Evolutionary conservation across 345 rosid species (phyloP).

Genomic region (Dimocarpus longan): DNA sequence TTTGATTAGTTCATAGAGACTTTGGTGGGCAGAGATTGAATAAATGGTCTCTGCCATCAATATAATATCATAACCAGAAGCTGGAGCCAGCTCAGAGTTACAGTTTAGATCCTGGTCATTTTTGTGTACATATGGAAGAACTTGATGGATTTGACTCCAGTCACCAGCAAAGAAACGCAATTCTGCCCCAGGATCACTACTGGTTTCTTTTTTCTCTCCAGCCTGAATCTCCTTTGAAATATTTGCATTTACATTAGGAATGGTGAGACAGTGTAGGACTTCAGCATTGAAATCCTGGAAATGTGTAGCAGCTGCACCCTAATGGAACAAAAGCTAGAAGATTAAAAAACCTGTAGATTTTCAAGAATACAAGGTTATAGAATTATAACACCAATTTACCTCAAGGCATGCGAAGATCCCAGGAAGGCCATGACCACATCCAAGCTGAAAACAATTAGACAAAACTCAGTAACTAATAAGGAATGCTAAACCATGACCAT

Average conservation of each 20-base stretch:
- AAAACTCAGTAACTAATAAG: conserved; percentile 20
- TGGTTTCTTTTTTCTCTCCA: conserved; percentile 20
- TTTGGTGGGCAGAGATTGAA: conserved; percentile 64
- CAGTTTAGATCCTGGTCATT: conserved; percentile 32
- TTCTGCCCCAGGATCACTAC: conserved; percentile 25
- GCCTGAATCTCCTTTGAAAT: conserved; percentile 30
- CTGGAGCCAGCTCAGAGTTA: conserved; percentile 25
- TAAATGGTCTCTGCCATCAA: conserved; percentile 95
- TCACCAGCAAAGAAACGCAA: conserved; percentile 82
- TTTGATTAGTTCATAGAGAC: conserved; percentile 71
- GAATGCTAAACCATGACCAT: conserved; percentile 2
- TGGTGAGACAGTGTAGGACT: conserved; percentile 79
- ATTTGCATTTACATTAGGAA: conserved; percentile 73
- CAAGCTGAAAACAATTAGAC: conserved; percentile 60
- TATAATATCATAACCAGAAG: conserved; percentile 69
- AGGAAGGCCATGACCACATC: conserved; percentile 96
- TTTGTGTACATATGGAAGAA: conserved; percentile 51
- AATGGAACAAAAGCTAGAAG: conserved; percentile 24
- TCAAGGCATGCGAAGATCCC: conserved; percentile 78
- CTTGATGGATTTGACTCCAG: conserved; percentile 73
- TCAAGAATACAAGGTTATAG: conserved; percentile 7
- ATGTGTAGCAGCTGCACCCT: conserved; percentile 75
- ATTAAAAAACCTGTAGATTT: conserved; percentile 11
- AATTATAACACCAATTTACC: conserved; percentile 41
- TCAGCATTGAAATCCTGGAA: conserved; percentile 94